A percentile compares a stretch with the other conserved stretches of the same genome.
Evolutionary conservation across 2,329 filamentous ascomycete genomes (phyloP).

Genomic region (Emmonsia crescens): DNA sequence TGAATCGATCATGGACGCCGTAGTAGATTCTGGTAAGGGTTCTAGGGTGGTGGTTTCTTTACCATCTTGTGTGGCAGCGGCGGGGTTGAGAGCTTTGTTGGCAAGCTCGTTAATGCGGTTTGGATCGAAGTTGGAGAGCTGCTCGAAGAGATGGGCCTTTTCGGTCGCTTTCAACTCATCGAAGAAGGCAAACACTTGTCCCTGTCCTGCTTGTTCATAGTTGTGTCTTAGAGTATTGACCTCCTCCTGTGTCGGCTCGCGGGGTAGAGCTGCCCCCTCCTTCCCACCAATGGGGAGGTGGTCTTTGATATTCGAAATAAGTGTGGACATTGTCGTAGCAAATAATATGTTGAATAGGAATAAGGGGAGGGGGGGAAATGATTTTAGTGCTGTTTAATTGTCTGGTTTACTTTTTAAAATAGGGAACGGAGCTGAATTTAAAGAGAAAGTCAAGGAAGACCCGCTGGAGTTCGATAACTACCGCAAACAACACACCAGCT

Average conservation of each 20-base stretch:
- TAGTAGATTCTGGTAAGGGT: slow-evolving; percentile 75
- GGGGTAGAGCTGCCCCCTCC: slow-evolving; percentile 25
- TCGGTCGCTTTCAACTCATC: slow-evolving; percentile 64
- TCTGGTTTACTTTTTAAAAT: background rate
- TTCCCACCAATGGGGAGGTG: slow-evolving; percentile 32
- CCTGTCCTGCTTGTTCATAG: slow-evolving; percentile 65
- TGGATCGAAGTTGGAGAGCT: slow-evolving; percentile 74
- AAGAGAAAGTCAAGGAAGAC: background rate
- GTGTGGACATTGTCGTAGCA: slow-evolving; percentile 33
- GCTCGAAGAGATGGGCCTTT: slow-evolving; percentile 67
- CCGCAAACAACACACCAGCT: background rate
- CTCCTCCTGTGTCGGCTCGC: slow-evolving; percentile 51
- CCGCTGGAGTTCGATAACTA: background rate
- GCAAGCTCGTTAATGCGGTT: slow-evolving; percentile 79
- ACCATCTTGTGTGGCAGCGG: slow-evolving; percentile 25
- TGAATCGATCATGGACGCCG: slow-evolving; percentile 86
- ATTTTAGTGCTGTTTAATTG: slow-evolving; percentile 11
- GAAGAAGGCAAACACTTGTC: slow-evolving; percentile 79
- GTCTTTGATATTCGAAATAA: slow-evolving; percentile 39
- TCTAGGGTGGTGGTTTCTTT: slow-evolving; percentile 51
- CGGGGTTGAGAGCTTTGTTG: slow-evolving; percentile 66
- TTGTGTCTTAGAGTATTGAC: slow-evolving; percentile 58
- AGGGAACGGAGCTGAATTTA: background rate
- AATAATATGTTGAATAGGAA: slow-evolving; percentile 18
- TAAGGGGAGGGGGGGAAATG: slow-evolving; percentile 18